Evolutionary conservation across 1,284 basidiomycete species (phyloP).

Genomic region (Trametes sp.): DNA sequence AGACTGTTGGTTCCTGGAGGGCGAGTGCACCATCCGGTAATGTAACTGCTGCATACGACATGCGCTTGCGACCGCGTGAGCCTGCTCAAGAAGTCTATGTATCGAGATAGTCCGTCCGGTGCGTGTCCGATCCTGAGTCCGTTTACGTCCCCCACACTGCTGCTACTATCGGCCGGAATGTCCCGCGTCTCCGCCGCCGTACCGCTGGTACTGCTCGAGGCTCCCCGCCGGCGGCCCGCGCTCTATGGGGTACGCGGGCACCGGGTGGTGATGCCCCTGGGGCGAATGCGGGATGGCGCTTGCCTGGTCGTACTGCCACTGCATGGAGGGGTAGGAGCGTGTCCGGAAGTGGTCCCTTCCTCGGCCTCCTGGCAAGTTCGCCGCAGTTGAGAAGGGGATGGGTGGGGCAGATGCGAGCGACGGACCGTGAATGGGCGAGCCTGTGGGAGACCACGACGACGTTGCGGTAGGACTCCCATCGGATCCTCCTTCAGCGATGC

Average conservation of each 20-base stretch:
- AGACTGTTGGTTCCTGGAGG: conserved; percentile 11
- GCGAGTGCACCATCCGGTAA: conserved; percentile 11
- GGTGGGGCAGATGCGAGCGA: conserved; percentile 39
- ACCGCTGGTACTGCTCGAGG: conserved; percentile 28
- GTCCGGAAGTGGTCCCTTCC: conserved; percentile 40
- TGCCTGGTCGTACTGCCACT: conserved; percentile 39
- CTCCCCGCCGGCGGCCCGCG: conserved; percentile 25
- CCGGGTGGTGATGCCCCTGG: conserved; percentile 25
- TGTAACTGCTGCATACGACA: conserved; percentile 23
- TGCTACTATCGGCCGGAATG: conserved; percentile 29
- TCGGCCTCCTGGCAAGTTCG: conserved; percentile 35
- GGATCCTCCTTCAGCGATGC: conserved; percentile 27
- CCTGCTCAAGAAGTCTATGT: conserved; percentile 25
- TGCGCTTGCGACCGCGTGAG: conserved; percentile 20
- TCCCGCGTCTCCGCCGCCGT: conserved; percentile 29
- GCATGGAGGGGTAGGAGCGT: conserved; percentile 38
- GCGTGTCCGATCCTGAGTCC: conserved; percentile 28
- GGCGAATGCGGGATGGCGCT: conserved; percentile 30
- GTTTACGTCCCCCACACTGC: conserved; percentile 27
- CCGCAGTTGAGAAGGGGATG: conserved; percentile 32
- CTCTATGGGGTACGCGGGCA: conserved; percentile 25
- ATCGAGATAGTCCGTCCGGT: conserved; percentile 24
- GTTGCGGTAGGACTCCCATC: conserved; percentile 28
- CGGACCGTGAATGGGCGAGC: conserved; percentile 30
- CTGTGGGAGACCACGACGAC: conserved; percentile 36